Conservation (phyloP, 2,329 filamentous ascomycete species). For the Monilinia vaccinii-corymbosi region DNA sequence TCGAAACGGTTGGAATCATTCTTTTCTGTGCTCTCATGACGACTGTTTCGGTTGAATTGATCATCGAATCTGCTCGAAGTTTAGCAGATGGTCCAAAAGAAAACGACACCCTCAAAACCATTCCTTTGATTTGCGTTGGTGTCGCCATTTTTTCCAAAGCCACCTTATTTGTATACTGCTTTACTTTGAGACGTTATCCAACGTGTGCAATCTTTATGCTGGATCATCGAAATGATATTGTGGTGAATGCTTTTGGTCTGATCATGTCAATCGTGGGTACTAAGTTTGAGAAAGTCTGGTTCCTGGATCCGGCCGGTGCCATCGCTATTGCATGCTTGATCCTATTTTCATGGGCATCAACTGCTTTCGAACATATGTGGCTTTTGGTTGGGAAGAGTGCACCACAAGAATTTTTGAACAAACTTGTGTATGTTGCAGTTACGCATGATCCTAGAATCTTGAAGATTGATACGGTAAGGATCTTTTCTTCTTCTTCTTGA, state of each 20-base stretch:
- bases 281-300: constrained; percentile 67
- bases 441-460: constrained; percentile 76
- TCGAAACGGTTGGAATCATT: constrained; percentile 94
- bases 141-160: constrained; percentile 83
- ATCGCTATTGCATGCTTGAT: constrained; percentile 75
- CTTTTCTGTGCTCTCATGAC: constrained; percentile 96
- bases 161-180: constrained; percentile 81
- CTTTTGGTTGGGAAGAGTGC: constrained; percentile 85
- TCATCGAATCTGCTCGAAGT: constrained; percentile 74
- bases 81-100: constrained; percentile 44
- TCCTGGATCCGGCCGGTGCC: constrained; percentile 89
- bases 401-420: constrained; percentile 75
- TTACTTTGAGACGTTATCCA: constrained; percentile 78
- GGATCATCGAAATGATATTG: constrained; percentile 93
- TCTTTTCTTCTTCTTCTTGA: background rate
- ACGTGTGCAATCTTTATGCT: constrained; percentile 92
- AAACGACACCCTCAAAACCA: constrained; percentile 49
- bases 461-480: constrained; percentile 67
- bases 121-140: constrained; percentile 67
- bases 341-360: constrained; percentile 70
- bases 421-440: constrained; percentile 93
- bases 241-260: constrained; percentile 91
- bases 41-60: constrained; percentile 81
- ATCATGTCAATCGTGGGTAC: constrained; percentile 84
- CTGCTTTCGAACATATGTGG: constrained; percentile 82